phyloP scores from a whole-genome alignment of 305 asterid genomes.

The Rubia occidens region DNA sequence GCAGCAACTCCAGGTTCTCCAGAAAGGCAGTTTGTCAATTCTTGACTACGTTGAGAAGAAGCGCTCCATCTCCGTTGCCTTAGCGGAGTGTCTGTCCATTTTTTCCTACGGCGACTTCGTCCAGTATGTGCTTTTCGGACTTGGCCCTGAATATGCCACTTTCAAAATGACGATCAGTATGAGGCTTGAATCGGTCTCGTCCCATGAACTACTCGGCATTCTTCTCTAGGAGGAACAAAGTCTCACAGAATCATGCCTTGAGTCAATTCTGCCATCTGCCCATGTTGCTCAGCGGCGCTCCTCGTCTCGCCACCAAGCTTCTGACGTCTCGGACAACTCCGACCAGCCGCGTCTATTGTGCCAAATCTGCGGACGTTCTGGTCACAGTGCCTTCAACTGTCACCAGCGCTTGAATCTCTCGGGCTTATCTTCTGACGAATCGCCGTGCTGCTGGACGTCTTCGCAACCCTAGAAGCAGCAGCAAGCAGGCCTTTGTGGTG shows the following conservation, averaged over 20 bases:
- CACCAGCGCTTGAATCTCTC: neutral
- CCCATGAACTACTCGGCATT: neutral
- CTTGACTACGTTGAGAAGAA: too few species aligned
- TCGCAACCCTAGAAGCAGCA: neutral
- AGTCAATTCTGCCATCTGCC: neutral
- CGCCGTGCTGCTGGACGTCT: neutral
- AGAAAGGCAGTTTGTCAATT: too few species aligned
- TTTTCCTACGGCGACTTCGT: too few species aligned
- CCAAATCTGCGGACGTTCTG: neutral
- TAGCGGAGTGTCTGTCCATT: too few species aligned
- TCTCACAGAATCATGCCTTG: neutral
- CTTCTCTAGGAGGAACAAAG: neutral
- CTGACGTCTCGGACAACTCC: neutral
- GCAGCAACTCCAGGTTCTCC: too few species aligned
- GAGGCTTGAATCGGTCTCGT: neutral
- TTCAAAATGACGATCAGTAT: neutral
- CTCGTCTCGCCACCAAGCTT: neutral
- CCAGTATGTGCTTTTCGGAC: too few species aligned
- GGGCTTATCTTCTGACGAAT: neutral
- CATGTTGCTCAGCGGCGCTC: neutral
- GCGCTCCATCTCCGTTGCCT: too few species aligned
- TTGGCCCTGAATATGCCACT: neutral
- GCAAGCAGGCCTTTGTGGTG: neutral
- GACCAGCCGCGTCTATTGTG: neutral
- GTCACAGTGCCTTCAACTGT: neutral